phyloP scores from a whole-genome alignment of 768 basidiomycete species.

The Astraeus odoratus region DNA sequence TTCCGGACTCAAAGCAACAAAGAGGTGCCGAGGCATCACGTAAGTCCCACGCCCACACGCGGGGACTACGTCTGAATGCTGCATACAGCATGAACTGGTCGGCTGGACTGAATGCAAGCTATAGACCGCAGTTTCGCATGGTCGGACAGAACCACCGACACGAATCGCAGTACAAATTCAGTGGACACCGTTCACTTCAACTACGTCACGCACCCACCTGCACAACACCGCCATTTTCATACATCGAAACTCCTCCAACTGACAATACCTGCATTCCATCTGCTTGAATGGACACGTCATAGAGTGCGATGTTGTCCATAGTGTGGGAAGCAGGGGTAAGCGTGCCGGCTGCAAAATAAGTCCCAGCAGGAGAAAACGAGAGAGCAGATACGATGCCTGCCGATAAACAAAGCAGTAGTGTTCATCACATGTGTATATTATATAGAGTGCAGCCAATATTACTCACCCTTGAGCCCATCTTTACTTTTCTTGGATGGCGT shows the following conservation, averaged over 20 bases:
- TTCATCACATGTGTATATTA: background rate
- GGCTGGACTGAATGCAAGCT: slow-evolving; percentile 76
- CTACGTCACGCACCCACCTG: slow-evolving; percentile 37
- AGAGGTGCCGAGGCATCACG: slow-evolving; percentile 45
- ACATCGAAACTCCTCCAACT: slow-evolving; percentile 45
- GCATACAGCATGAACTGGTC: slow-evolving; percentile 71
- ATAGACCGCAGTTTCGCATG: too few species aligned
- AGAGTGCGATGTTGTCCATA: slow-evolving; percentile 56
- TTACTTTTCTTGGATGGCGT: slow-evolving; percentile 71
- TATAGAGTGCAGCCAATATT: slow-evolving; percentile 3
- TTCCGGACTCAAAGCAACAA: slow-evolving; percentile 25
- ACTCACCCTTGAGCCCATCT: slow-evolving; percentile 81
- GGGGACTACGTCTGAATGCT: slow-evolving; percentile 55
- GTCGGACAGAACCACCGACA: slow-evolving; percentile 6
- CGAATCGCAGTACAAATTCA: background rate
- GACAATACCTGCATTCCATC: slow-evolving; percentile 45
- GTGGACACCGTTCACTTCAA: background rate
- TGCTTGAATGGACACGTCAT: slow-evolving; percentile 47
- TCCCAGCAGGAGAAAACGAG: slow-evolving; percentile 62
- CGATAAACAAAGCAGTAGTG: background rate
- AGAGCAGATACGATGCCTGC: slow-evolving; percentile 83
- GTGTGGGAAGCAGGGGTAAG: slow-evolving; percentile 42
- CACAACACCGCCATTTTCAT: slow-evolving; percentile 33
- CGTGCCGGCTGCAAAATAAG: slow-evolving; percentile 76
- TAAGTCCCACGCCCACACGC: slow-evolving; percentile 75